Percentiles rank a stretch among this genome's conserved stretches.
These are phyloP conservation scores for Prunus fruticosa DNA, from an alignment of 306 rosid genomes.

Conservation along the genomic window DNA sequence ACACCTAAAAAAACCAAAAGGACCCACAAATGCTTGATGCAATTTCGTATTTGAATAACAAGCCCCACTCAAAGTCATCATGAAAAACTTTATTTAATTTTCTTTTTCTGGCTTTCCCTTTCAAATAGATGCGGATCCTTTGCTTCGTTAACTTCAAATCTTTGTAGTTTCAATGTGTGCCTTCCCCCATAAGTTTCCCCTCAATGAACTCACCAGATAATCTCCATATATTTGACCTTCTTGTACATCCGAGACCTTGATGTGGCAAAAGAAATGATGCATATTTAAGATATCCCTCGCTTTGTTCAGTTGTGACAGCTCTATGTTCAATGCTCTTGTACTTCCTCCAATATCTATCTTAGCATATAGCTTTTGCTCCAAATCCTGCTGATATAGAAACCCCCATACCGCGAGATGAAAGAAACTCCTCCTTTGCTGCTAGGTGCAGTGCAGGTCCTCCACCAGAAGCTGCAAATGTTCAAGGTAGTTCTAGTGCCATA, in stretches of 20 bases:
- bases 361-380: slow-evolving; percentile 47
- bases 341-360: slow-evolving; percentile 44
- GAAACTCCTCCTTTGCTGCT: slow-evolving; percentile 59
- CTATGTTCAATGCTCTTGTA: slow-evolving; percentile 50
- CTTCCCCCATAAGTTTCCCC: slow-evolving; percentile 34
- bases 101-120: background rate
- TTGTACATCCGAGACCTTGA: slow-evolving; percentile 26
- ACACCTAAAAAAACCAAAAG: too few relatives aligned
- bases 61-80: too few relatives aligned
- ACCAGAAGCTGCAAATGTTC: slow-evolving; percentile 24
- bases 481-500: slow-evolving; percentile 26
- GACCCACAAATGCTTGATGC: too few relatives aligned
- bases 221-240: slow-evolving; percentile 32
- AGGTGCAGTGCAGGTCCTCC: slow-evolving; percentile 47
- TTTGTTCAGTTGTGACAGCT: slow-evolving; percentile 32
- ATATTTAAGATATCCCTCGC: slow-evolving; percentile 21
- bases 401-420: slow-evolving; percentile 39
- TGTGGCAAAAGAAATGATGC: slow-evolving; percentile 29
- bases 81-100: background rate
- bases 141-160: background rate
- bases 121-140: background rate
- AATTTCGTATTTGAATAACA: too few relatives aligned
- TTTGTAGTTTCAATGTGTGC: slow-evolving; percentile 23
- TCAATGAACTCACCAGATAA: slow-evolving; percentile 22
- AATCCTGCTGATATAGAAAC: slow-evolving; percentile 37